Percentiles rank a stretch among this genome's conserved stretches.
Evolutionary conservation across 2,329 filamentous ascomycete genomes (phyloP).

Genomic region (Colletotrichum lentis): DNA sequence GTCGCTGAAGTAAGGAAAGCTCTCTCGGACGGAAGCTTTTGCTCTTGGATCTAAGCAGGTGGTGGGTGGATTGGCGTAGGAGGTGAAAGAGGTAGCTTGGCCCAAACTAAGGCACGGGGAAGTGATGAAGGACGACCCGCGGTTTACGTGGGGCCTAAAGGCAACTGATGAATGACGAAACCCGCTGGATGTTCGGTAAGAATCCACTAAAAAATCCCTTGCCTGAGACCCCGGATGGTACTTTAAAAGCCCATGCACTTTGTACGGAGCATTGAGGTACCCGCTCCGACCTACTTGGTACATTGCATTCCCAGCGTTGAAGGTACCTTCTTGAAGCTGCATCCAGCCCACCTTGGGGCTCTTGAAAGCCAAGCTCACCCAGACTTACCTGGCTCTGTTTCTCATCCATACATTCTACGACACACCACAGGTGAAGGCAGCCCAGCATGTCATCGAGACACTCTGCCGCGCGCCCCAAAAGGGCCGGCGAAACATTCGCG

Average conservation of each 20-base stretch:
- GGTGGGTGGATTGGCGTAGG: neutral
- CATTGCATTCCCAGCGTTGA: slow-evolving; percentile 9
- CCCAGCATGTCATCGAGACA: slow-evolving; percentile 63
- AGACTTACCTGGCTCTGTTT: slow-evolving; percentile 3
- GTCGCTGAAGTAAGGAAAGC: neutral
- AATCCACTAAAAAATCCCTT: slow-evolving; percentile 25
- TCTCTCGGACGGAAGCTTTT: slow-evolving; percentile 3
- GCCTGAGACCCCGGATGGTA: slow-evolving; percentile 23
- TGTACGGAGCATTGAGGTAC: slow-evolving; percentile 6
- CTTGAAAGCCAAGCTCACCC: slow-evolving; percentile 18
- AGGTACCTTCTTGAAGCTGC: slow-evolving; percentile 23
- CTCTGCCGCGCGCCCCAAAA: slow-evolving; percentile 79
- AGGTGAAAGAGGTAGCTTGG: slow-evolving; percentile 23
- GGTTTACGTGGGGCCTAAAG: slow-evolving; percentile 37
- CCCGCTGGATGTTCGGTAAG: slow-evolving; percentile 25
- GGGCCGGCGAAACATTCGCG: slow-evolving; percentile 81
- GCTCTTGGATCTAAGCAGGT: slow-evolving; percentile 2
- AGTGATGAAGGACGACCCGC: slow-evolving; percentile 21
- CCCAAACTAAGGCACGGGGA: neutral
- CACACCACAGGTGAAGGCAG: neutral
- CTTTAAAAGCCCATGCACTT: slow-evolving; percentile 29
- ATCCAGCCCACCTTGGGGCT: slow-evolving; percentile 26
- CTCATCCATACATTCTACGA: slow-evolving; percentile 10
- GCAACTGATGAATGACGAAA: slow-evolving; percentile 40
- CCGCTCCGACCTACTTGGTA: neutral